Evolutionary conservation across 352 stramenopile genomes (phyloP).

Genomic region (Phytophthora europaea): DNA sequence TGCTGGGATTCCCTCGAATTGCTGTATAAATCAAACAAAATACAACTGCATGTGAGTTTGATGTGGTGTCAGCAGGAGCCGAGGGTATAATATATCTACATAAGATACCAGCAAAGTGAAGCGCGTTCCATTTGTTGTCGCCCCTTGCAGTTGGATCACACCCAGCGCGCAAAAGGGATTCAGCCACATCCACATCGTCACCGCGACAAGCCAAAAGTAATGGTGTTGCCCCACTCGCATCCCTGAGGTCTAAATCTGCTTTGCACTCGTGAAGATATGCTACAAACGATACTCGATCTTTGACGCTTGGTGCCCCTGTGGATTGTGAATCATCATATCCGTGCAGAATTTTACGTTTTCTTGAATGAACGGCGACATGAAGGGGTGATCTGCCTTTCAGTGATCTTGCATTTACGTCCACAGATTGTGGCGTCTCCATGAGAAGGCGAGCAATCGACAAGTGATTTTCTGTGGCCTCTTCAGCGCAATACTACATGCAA

Average conservation of each 20-base stretch:
- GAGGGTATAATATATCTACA: background rate
- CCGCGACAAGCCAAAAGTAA: slow-evolving; percentile 49
- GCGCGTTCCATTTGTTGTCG: slow-evolving; percentile 44
- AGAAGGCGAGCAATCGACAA: slow-evolving; percentile 51
- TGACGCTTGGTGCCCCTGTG: background rate
- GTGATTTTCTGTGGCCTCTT: slow-evolving; percentile 40
- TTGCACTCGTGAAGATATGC: slow-evolving; percentile 36
- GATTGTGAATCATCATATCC: background rate
- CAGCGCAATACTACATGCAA: slow-evolving; percentile 55
- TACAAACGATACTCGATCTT: slow-evolving; percentile 35
- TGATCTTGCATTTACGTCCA: slow-evolving; percentile 51
- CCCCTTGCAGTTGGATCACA: slow-evolving; percentile 48
- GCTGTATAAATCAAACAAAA: slow-evolving; percentile 20
- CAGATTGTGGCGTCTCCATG: slow-evolving; percentile 22
- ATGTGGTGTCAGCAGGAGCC: background rate
- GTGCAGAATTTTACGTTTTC: background rate
- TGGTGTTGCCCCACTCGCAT: slow-evolving; percentile 48
- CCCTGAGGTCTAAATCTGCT: slow-evolving; percentile 50
- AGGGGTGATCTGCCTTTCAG: slow-evolving; percentile 65
- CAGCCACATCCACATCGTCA: slow-evolving; percentile 33
- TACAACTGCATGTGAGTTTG: background rate
- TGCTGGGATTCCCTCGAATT: slow-evolving; percentile 38
- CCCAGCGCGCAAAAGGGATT: slow-evolving; percentile 39
- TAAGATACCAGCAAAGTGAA: slow-evolving; percentile 59
- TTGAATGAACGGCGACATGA: slow-evolving; percentile 48